Conservation (phyloP, 2,329 filamentous ascomycete genomes). For the Albophoma yamanashiensis region DNA sequence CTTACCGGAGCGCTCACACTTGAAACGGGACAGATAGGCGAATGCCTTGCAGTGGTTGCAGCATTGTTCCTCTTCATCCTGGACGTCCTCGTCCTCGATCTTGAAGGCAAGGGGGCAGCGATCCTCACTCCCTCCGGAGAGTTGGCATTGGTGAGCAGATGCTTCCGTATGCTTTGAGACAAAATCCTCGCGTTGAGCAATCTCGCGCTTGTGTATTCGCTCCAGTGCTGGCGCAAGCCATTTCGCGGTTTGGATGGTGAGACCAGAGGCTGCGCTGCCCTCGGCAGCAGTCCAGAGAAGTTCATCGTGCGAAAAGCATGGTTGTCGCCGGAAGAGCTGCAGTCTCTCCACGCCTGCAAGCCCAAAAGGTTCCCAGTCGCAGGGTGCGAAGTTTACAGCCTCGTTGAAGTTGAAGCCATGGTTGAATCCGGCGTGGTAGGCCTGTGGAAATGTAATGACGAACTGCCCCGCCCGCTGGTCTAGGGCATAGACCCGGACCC, state of each 20-base stretch:
- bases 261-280: constrained; percentile 51
- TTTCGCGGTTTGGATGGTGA: constrained; percentile 80
- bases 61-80: constrained; percentile 90
- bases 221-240: constrained; percentile 87
- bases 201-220: constrained; percentile 65
- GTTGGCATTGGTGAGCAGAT: constrained; percentile 40
- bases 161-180: constrained; percentile 50
- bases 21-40: constrained; percentile 82
- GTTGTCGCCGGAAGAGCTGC: constrained; percentile 78
- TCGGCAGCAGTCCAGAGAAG: constrained; percentile 83
- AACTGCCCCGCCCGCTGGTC: constrained; percentile 94
- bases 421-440: constrained; percentile 96
- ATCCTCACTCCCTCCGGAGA: constrained; percentile 31
- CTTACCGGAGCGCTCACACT: constrained; percentile 72
- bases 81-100: constrained; percentile 61
- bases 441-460: constrained; percentile 92
- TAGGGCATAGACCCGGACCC: constrained; percentile 86
- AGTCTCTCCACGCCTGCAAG: constrained; percentile 77
- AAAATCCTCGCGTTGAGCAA: constrained; percentile 57
- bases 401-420: constrained; percentile 99
- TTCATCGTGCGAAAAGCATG: constrained; percentile 96
- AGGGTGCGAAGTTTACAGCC: constrained; percentile 93
- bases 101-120: constrained; percentile 51
- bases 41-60: constrained; percentile 90
- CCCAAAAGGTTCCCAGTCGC: constrained; percentile 90